phyloP scores from a whole-genome alignment of 345 rosid species.

The Gossypium sturtianum region DNA sequence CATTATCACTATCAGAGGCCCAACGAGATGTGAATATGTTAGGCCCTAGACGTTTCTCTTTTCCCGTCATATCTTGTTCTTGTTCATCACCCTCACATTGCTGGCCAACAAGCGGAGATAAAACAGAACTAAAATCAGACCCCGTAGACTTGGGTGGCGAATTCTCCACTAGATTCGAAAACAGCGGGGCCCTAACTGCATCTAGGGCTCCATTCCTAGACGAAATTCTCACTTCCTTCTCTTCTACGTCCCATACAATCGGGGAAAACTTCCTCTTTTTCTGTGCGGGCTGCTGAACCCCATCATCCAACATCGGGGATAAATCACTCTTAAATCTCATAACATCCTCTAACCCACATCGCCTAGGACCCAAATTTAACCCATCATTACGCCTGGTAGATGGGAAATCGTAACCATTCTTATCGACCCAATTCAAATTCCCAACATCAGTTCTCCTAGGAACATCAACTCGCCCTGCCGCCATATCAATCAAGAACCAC shows the following conservation, averaged over 20 bases:
- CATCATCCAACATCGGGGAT: slow-evolving; percentile 13
- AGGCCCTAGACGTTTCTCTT: slow-evolving; percentile 33
- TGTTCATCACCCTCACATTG: slow-evolving; percentile 16
- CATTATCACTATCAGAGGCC: slow-evolving; percentile 42
- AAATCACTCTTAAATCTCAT: slow-evolving; percentile 20
- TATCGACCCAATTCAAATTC: background rate
- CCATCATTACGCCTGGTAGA: background rate
- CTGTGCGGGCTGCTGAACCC: slow-evolving; percentile 30
- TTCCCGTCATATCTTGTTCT: slow-evolving; percentile 31
- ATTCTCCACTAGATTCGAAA: slow-evolving; percentile 15
- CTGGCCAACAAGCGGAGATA: slow-evolving; percentile 13
- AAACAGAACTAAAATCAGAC: slow-evolving; percentile 5
- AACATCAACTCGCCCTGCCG: slow-evolving; percentile 11
- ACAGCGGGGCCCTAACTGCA: slow-evolving; percentile 7
- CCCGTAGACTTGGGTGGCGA: slow-evolving; percentile 13
- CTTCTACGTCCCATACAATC: slow-evolving; percentile 39
- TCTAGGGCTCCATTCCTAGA: slow-evolving; percentile 20
- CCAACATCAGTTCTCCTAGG: background rate
- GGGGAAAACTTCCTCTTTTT: slow-evolving; percentile 70
- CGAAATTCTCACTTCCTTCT: slow-evolving; percentile 25
- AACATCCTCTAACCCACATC: slow-evolving; percentile 12
- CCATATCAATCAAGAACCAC: slow-evolving; percentile 9
- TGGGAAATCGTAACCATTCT: background rate
- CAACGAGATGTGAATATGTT: slow-evolving; percentile 54
- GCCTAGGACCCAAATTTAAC: slow-evolving; percentile 4